phyloP scores from a whole-genome alignment of 306 rosid species.

The Prunus kanzakura region DNA sequence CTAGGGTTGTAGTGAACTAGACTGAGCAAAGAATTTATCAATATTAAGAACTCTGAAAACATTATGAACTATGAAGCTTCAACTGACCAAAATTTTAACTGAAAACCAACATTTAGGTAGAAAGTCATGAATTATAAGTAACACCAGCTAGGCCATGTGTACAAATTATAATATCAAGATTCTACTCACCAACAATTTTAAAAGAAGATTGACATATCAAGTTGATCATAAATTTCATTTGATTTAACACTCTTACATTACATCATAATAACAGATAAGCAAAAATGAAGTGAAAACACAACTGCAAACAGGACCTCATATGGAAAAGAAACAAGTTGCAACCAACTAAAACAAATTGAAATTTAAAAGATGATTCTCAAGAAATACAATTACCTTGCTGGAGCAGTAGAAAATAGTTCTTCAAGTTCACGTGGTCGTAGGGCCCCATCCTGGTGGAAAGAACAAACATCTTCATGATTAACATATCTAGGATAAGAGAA shows the following conservation, averaged over 20 bases:
- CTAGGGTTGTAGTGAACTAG: slow-evolving; percentile 4
- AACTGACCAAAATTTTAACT: background rate
- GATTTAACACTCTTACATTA: background rate
- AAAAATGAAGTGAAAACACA: background rate
- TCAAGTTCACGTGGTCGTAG: slow-evolving; percentile 79
- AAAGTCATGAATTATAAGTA: background rate
- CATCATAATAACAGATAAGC: background rate
- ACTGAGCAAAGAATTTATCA: background rate
- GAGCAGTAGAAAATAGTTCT: slow-evolving; percentile 94
- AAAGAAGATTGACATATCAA: background rate
- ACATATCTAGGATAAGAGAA: slow-evolving; percentile 8
- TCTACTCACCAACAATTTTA: background rate
- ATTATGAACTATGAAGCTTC: slow-evolving; percentile 9
- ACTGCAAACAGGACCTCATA: background rate
- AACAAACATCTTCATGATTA: slow-evolving; percentile 14
- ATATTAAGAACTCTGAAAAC: background rate
- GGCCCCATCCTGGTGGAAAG: slow-evolving; percentile 65
- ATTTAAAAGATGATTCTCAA: background rate
- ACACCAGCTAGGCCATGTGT: background rate
- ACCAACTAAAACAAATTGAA: slow-evolving; percentile 1
- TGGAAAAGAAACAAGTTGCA: background rate
- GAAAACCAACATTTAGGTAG: background rate
- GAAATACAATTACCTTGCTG: slow-evolving; percentile 62
- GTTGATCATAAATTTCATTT: background rate
- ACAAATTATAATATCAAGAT: background rate